Evolutionary conservation across 805 yeast species (phyloP).

Genomic region (Kazachstania taianensis): DNA sequence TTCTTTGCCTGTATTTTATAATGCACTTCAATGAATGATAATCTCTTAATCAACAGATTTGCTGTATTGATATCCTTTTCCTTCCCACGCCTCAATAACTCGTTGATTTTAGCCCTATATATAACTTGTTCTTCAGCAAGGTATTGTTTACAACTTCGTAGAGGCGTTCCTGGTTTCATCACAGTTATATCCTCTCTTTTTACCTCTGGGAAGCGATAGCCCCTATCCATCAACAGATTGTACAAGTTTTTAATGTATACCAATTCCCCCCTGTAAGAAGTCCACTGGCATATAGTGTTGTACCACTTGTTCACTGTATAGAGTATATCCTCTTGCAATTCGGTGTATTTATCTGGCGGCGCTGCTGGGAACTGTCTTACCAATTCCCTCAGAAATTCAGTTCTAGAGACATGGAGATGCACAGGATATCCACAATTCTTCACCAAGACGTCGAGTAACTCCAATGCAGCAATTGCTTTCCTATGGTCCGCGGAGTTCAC

Average conservation of each 20-base stretch:
- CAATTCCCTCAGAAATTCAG: conserved; percentile 84
- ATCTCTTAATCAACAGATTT: conserved; percentile 81
- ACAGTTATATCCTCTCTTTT: conserved; percentile 86
- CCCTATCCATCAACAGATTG: conserved; percentile 73
- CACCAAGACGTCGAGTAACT: conserved; percentile 74
- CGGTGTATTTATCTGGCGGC: conserved; percentile 74
- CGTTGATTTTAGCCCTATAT: conserved; percentile 88
- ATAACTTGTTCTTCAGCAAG: conserved; percentile 85
- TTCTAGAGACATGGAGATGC: conserved; percentile 85
- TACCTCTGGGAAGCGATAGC: conserved; percentile 84
- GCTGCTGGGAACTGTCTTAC: conserved; percentile 87
- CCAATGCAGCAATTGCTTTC: conserved; percentile 75
- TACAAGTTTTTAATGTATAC: conserved; percentile 93
- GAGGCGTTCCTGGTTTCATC: conserved; percentile 67
- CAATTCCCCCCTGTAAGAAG: conserved; percentile 80
- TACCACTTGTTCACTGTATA: conserved; percentile 83
- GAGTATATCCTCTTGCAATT: conserved; percentile 50
- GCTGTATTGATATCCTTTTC: conserved; percentile 93
- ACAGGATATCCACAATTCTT: conserved; percentile 97
- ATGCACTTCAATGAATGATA: conserved; percentile 20
- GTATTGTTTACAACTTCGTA: conserved; percentile 77
- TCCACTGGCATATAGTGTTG: conserved; percentile 80
- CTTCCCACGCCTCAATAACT: conserved; percentile 83
- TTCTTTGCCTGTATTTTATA: conserved; percentile 54
- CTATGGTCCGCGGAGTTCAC: conserved; percentile 46